These are phyloP conservation scores for Onygenales sp. DNA, from an alignment of 2,329 filamentous ascomycete genomes.

Conservation along the genomic window DNA sequence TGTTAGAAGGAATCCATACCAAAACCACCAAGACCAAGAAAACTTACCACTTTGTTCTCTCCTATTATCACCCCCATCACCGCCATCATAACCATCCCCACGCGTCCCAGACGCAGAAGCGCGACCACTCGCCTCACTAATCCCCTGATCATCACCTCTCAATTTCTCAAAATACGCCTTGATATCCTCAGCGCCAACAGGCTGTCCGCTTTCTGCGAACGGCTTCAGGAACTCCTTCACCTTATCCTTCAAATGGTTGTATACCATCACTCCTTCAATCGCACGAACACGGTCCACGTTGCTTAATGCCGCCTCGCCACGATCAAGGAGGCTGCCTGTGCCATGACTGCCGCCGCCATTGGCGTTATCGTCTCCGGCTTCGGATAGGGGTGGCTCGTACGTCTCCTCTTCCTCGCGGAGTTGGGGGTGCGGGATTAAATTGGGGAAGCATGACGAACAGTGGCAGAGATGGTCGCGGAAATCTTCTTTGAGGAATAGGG, in stretches of 20 bases:
- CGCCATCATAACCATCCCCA: slow-evolving; percentile 22
- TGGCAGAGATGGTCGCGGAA: slow-evolving; percentile 79
- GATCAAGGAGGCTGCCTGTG: slow-evolving; percentile 76
- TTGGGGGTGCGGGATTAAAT: slow-evolving; percentile 61
- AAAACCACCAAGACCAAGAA: neutral
- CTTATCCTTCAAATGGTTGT: slow-evolving; percentile 91
- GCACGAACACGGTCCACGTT: slow-evolving; percentile 88
- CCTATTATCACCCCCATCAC: slow-evolving; percentile 24
- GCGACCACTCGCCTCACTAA: slow-evolving; percentile 15
- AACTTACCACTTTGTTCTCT: slow-evolving; percentile 39
- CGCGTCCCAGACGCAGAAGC: slow-evolving; percentile 8
- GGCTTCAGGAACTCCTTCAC: slow-evolving; percentile 91
- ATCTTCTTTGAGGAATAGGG: slow-evolving; percentile 68
- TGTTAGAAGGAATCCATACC: neutral
- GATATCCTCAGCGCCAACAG: slow-evolving; percentile 89
- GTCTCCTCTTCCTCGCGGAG: slow-evolving; percentile 89
- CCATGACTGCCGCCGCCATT: slow-evolving; percentile 50
- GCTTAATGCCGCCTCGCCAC: slow-evolving; percentile 82
- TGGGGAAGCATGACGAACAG: slow-evolving; percentile 69
- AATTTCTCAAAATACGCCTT: slow-evolving; percentile 94
- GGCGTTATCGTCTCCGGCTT: slow-evolving; percentile 46
- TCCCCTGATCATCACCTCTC: slow-evolving; percentile 68
- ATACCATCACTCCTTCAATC: slow-evolving; percentile 96
- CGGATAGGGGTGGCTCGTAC: slow-evolving; percentile 84
- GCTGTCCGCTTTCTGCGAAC: slow-evolving; percentile 81